These are phyloP conservation scores for Mortierella sp. DNA, from an alignment of 371 early-diverging fungal genomes.

Conservation along the genomic window DNA sequence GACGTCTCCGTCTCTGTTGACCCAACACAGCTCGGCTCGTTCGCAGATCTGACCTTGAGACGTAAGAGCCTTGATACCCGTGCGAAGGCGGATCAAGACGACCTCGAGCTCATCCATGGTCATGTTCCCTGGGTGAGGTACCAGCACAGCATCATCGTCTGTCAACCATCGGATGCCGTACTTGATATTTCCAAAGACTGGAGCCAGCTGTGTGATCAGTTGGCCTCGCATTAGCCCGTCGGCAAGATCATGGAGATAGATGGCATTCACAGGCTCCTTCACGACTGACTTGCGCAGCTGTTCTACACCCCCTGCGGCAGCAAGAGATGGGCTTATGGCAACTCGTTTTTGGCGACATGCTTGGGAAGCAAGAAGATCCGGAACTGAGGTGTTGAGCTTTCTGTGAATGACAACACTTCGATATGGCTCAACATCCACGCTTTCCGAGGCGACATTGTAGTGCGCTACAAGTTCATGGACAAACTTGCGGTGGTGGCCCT, in stretches of 20 bases:
- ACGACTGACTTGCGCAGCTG: conserved; percentile 38
- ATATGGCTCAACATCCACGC: conserved; percentile 79
- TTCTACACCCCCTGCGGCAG: conserved; percentile 30
- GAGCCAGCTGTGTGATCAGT: conserved; percentile 55
- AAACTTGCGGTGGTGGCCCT: conserved; percentile 69
- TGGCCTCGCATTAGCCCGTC: conserved; percentile 65
- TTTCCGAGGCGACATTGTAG: conserved; percentile 73
- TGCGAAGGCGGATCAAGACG: conserved; percentile 59
- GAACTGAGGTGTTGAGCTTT: conserved; percentile 53
- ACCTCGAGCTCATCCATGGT: conserved; percentile 62
- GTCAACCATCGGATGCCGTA: conserved; percentile 64
- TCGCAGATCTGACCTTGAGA: conserved; percentile 54
- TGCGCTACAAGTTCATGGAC: conserved; percentile 76
- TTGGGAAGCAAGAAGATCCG: conserved; percentile 49
- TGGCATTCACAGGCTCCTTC: conserved; percentile 63
- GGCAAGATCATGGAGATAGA: conserved; percentile 62
- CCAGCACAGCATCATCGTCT: conserved; percentile 63
- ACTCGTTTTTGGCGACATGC: conserved; percentile 41
- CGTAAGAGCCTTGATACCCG: conserved; percentile 50
- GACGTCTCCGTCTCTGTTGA: conserved; percentile 64
- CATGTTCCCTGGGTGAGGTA: conserved; percentile 57
- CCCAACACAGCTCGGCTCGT: conserved; percentile 70
- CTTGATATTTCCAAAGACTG: conserved; percentile 56
- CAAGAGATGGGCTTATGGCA: neutral
- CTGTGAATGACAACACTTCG: conserved; percentile 75